Base-by-base conservation (phyloP, 768 basidiomycete genomes). In the Galerina marginata region DNA sequence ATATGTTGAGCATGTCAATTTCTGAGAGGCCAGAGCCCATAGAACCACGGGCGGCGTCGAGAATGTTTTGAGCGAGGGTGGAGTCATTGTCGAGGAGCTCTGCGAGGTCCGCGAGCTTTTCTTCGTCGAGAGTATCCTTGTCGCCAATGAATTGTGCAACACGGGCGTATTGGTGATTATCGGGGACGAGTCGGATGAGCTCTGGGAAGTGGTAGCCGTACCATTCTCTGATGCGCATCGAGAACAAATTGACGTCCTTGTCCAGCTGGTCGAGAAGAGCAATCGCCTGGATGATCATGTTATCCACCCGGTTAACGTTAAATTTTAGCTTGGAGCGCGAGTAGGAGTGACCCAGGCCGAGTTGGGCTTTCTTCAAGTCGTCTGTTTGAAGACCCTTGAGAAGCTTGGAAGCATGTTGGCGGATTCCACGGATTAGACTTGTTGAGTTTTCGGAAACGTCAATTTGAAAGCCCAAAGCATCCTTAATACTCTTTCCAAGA, bases 281-380 rank as follows among this genome's bases (percentile, higher is more conserved):
- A 72, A 99, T 98, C 60, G 96, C 96, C 77, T 98, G 96, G 68
- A 99, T 99, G 78, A 99, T 98, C 96, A 99, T 99, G 83, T 99
- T 97, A 79, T 97, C 95, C 58, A 93, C 86, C 54, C 93, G 85
- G 82, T 96, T 96, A 56, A 95, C 93, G 76, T 95, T 96, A 85
- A 95, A 98, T 79, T 99, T 99, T 63, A 98, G 90, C 74, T 98
- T 99, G 42, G 96, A 91, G 64, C 96, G 90, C 23, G 95, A 97
- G 80, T 96, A 98, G 3, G 95, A 94, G 83, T 99, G 96, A 29
- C 96, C 96, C 50, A 99, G 84, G 71, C 96, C 96, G 66, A 99
- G 91, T 70, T 99, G 96, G 15, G 96, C 93, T 70, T 96, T 93
- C 60, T 82, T 86, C 66, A 97, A 83, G 83, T 99, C 96, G 67